A percentile compares a stretch with the other conserved stretches of the same genome.
These are phyloP conservation scores for Pterula multifida DNA, from an alignment of 1,284 basidiomycete species.

Conservation along the genomic window DNA sequence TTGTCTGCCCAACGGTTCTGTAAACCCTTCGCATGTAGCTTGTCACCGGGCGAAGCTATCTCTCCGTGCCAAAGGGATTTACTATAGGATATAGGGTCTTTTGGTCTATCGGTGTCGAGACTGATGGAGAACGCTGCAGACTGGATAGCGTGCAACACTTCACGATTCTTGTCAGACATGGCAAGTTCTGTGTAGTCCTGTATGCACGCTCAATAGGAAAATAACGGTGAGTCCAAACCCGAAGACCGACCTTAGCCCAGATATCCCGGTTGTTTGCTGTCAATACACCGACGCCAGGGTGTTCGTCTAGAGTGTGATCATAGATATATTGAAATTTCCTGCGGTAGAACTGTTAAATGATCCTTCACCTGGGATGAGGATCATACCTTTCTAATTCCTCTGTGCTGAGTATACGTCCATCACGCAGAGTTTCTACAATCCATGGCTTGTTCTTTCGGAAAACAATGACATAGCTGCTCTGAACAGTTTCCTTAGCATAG, in stretches of 20 bases:
- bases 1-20: slow-evolving; percentile 77
- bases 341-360: background rate
- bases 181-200: slow-evolving; percentile 56
- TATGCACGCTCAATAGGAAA: background rate
- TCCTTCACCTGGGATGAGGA: background rate
- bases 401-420: slow-evolving; percentile 54
- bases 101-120: slow-evolving; percentile 55
- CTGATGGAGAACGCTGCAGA: slow-evolving; percentile 75
- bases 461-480: slow-evolving; percentile 66
- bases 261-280: slow-evolving; percentile 70
- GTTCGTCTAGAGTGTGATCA: slow-evolving; percentile 45
- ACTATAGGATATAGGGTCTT: slow-evolving; percentile 43
- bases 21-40: slow-evolving; percentile 31
- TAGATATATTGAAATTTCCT: slow-evolving; percentile 73
- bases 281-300: slow-evolving; percentile 67
- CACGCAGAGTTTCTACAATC: slow-evolving; percentile 51
- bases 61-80: slow-evolving; percentile 69
- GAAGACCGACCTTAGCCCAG: slow-evolving; percentile 61
- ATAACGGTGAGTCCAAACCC: background rate
- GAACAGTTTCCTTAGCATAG: slow-evolving; percentile 55
- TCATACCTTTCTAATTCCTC: slow-evolving; percentile 55
- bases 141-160: slow-evolving; percentile 63
- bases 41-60: slow-evolving; percentile 20
- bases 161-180: slow-evolving; percentile 44
- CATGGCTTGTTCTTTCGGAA: slow-evolving; percentile 70